Evolutionary conservation across 2,329 filamentous ascomycete species (phyloP), one percentile per base, ranked within the genome.

Genomic region (Cadophora sp.): DNA sequence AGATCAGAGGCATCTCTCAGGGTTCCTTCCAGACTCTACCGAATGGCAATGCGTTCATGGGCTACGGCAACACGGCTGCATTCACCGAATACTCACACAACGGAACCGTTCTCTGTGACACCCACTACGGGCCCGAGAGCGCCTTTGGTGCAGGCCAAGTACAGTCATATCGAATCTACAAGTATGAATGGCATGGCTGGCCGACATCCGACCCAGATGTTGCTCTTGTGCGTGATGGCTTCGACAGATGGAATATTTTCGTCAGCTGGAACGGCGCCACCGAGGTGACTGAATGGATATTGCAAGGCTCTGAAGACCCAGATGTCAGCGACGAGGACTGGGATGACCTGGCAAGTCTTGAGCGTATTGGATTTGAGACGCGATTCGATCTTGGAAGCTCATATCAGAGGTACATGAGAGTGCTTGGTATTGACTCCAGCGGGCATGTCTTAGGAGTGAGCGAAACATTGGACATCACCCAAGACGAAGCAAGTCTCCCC

Each of bases 11-110:
- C 40, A 43, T 43, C 12, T 43, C 40, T 43, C 16, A 16, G 16
- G 16, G 40, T 3, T 43, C 40, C 8, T 43, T 43, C 40, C 16
- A 43, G 40, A 43, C 40, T 43, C 40, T 43, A 43, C 40, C 40
- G 19, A 43, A 43, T 26, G 79, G 80, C 34, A 80, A 82, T 64
- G 77, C 40, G 1, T 80, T 83, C 64, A 76, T 84, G 19, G 81
- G 81, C 26, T 85, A 81, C 80, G 83, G 85, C 16, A 81, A 83
- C n/a, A 79, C 79, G 11, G 82, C 83, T 1, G 80, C 82, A 0
- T 81, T 81, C 64, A 84, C 81, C 9, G 85, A 88, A 72, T 85
- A 79, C 73, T 71, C 77, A 0, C 60, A 73, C 31, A 76, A 79
- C 43, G 81, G 82, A 26, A 76, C 34, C 77, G 73, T 80, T 6